Percentiles rank a stretch among this genome's conserved stretches.
phyloP scores from a whole-genome alignment of 306 rosid species.

The Rosa lucieae region DNA sequence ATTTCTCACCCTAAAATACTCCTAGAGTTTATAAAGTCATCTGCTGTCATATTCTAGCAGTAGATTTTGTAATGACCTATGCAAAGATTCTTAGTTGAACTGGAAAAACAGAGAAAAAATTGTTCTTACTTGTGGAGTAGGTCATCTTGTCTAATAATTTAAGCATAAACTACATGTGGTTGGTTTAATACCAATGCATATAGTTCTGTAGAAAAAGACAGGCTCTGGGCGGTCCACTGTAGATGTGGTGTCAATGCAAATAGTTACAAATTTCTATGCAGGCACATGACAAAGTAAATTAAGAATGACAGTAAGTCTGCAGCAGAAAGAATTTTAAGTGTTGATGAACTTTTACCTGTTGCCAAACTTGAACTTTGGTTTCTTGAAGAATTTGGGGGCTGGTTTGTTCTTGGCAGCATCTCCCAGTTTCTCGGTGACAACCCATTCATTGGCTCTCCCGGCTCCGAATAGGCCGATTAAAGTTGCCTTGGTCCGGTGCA shows the following conservation, averaged over 20 bases:
- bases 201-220: not conserved
- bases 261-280: not conserved
- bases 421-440: constrained; percentile 96
- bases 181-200: constrained; percentile 6
- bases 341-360: constrained; percentile 55
- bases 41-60: constrained; percentile 13
- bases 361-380: constrained; percentile 55
- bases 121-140: constrained; percentile 24
- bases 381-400: constrained; percentile 49
- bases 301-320: not conserved
- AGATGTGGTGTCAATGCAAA: constrained; percentile 20
- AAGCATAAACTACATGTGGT: constrained; percentile 19
- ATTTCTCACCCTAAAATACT: not conserved
- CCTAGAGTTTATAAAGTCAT: not conserved
- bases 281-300: not conserved
- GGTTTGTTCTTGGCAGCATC: constrained; percentile 70
- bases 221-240: constrained; percentile 2
- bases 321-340: constrained; percentile 8
- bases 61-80: constrained; percentile 4
- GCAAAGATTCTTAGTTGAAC: constrained; percentile 31
- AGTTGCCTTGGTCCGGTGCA: constrained; percentile 98
- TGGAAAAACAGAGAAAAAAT: constrained; percentile 15
- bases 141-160: constrained; percentile 3
- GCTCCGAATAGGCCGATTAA: constrained; percentile 78
- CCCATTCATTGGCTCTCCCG: constrained; percentile 95